Base-by-base conservation (phyloP, 1,139 yeast species). In the Pneumocystis oryctolagi region DNA sequence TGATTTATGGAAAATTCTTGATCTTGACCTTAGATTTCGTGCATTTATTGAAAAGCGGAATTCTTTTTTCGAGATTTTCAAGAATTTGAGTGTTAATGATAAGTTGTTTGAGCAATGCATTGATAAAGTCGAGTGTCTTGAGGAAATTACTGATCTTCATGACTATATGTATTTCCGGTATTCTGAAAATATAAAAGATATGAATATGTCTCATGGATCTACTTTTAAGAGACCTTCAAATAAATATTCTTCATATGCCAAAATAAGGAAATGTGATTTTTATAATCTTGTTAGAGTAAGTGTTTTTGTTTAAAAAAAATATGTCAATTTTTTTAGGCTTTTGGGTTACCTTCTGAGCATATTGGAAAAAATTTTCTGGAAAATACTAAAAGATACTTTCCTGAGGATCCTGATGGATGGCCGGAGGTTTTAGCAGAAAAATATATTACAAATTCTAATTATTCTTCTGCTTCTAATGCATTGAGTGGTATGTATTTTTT, bases 1-100 rank as follows among this genome's bases (percentile, higher is more conserved):
- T 73, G 97, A 90, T 72, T 77, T 92, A 66, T 94, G 98, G 98
- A 82, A 92, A 71, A 84, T 90, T 67, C 85, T 89, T 12, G 85
- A 83, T 68, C 79, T 89, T 62, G 97, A 92, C 72, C 80, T 89
- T 68, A 97, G 89, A 69, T 92, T 84, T 73, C 97, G 90, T 71
- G 86, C 96, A 9, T 77, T 90, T 60, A 79, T 87, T 65, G 89
- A 87, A 69, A 90, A 89, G 76, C 82, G 86, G 72, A 78, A 80
- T 63, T 80, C 84, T 58, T 82, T 86, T 39, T 80, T 80, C 67
- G 80, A 79, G 63, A 76, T 88, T 64, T 82, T 82, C 65, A 78
- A 80, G 30, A 76, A 81, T 20, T 75, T 89, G 66, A 77, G 77
- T 31, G 72, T 81, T 28, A 79, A 79, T 60, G 96, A 89, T 72